Conservation (phyloP, 441 rosid species). For the Euphorbia corollata region DNA sequence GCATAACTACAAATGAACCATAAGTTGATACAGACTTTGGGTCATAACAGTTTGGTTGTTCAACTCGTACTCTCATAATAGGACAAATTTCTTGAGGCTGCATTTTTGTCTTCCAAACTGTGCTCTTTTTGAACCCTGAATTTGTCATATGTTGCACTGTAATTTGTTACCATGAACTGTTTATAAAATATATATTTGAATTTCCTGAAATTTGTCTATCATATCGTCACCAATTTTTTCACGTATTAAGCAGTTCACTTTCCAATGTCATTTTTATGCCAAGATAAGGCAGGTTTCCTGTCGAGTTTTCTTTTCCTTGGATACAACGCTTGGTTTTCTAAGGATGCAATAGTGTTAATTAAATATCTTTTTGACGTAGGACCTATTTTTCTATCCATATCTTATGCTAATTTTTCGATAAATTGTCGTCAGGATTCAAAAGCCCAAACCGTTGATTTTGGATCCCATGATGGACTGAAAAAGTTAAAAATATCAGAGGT, state of each 20-base stretch:
- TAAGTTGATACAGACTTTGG: neutral
- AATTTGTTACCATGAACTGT: too few relatives aligned
- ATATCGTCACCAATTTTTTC: neutral
- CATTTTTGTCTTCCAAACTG: neutral
- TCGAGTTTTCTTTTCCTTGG: constrained; percentile 7
- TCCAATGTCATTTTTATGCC: neutral
- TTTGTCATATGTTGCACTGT: neutral
- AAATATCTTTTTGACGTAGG: neutral
- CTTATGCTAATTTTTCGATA: constrained; percentile 19
- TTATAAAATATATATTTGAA: too few relatives aligned
- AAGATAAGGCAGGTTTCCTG: neutral
- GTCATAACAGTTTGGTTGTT: constrained; percentile 7
- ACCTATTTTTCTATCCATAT: constrained; percentile 4
- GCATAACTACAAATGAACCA: neutral
- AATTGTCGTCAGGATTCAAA: constrained; percentile 45
- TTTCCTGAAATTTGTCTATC: neutral
- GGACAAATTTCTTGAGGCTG: neutral
- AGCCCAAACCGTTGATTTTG: constrained; percentile 61
- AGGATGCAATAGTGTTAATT: neutral
- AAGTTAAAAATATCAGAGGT: constrained; percentile 72
- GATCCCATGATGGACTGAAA: constrained; percentile 49
- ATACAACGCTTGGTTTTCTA: constrained; percentile 1
- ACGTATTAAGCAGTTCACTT: neutral
- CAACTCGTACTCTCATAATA: neutral
- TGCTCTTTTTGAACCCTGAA: constrained; percentile 1